Evolutionary conservation across 305 asterid species (phyloP), one percentile per base, ranked within the genome.

Genomic region (Euphrasia arctica): DNA sequence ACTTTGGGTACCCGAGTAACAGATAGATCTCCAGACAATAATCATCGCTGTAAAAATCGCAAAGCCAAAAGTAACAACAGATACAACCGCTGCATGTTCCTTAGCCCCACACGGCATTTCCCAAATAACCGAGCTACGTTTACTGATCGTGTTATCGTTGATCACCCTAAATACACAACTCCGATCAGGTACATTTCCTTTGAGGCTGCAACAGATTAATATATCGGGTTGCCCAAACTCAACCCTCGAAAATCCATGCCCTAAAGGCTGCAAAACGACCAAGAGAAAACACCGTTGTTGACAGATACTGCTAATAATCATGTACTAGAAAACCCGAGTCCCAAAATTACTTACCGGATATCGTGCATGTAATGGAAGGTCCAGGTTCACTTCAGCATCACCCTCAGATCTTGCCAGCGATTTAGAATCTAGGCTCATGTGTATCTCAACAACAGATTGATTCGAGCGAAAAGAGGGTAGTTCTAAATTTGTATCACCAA

Each of bases 401-500:
- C 67, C 66, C 27, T 78, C 64, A 11, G 66, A 36, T 54, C 49
- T 66, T 25, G 86, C 64, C 11, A 72, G 36, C 69, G 62, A 57
- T 5, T 43, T 62, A 43, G 83, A 58, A 72, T 73, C 71, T 63
- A 79, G 60, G 73, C 63, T 70, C 76, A 83, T 64, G 76, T 85
- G 97, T 62, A 87, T 75, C 80, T 89, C 97, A 39, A 87, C 86
- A 52, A 87, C 68, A 25, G 98, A 81, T 41, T 80, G 89, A 58
- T 87, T 89, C 32, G 97, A 83, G 48, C 79, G 82, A 58, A 87
- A 85, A 11, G 95, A 80, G 48, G 97, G 96, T 58, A 90, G 67
- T 51, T 89, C 98, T 58, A 92, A 77, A 78, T 91, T 87, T 34
- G 88, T 84, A 70, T 91, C 97, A 67, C 98, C 98, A 81, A 89